Evolutionary conservation across 345 rosid species (phyloP).

Genomic region (Lepidium africanum): DNA sequence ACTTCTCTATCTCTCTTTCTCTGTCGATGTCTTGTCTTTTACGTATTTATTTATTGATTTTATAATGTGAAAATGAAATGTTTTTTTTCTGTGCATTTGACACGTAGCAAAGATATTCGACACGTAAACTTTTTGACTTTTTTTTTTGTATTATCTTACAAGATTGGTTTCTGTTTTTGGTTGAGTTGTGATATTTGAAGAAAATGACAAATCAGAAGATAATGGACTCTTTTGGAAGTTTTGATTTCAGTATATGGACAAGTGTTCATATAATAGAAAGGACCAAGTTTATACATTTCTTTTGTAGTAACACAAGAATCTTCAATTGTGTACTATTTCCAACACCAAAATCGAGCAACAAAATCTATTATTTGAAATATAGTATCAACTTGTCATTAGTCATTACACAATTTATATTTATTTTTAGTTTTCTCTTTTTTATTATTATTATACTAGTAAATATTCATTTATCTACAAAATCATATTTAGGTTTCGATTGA

Average conservation of each 20-base stretch:
- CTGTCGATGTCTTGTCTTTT: background rate
- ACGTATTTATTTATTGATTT: background rate
- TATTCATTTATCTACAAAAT: no score
- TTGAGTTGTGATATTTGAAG: background rate
- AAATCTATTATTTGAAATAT: no score
- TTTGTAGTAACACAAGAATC: no score
- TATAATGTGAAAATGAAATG: background rate
- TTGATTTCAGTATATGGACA: background rate
- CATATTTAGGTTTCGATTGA: no score
- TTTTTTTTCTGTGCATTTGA: background rate
- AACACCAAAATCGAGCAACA: no score
- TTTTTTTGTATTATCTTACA: background rate
- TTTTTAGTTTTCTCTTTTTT: no score
- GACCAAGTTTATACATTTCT: background rate
- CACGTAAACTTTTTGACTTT: background rate
- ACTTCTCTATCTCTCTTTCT: no score
- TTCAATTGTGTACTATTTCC: no score
- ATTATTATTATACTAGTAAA: no score
- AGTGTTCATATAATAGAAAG: background rate
- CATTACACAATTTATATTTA: no score
- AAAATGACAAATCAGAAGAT: background rate
- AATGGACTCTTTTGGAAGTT: background rate
- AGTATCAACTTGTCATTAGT: no score
- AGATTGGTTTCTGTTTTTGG: background rate
- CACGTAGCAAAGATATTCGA: background rate